Base-by-base conservation (phyloP, 371 early-diverging fungal species). In the Basidiobolus meristosporus region DNA sequence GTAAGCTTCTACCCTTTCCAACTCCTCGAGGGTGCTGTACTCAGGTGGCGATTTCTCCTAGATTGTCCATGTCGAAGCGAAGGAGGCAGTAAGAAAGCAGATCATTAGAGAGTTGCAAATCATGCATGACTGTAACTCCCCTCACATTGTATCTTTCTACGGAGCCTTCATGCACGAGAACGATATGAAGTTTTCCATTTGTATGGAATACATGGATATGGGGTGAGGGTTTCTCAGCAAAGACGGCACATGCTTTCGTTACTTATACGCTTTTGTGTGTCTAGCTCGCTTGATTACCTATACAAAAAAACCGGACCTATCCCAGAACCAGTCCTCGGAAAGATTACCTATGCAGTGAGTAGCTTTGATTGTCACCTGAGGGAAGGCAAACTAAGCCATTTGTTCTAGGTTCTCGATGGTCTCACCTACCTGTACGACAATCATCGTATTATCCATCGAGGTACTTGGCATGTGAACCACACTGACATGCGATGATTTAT, bases 121-220 rank as follows among this genome's bases (percentile, higher is more conserved):
- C 56, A 65, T 90, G 66, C 77, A 82, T 46, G 74, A 77, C 50
- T 90, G 90, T 58, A 72, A 79, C 48, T 75, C 76, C 29, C 67
- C 63, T 38, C 80, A 83, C 52, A 90, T 87, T 51, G 83, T 90
- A n/a, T 70, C 77, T 17, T 87, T 81, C 47, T 86, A 80, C 52
- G 90, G 90, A 21, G 86, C 90, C 16, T 90, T 77, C 50, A 64
- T 77, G 55, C 65, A 71, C 46, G 60, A 69, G 30, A 70, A 71
- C 10, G 80, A 82, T 58, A 73, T n/a, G n/a, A n/a, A n/a, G n/a
- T n/a, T 90, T 43, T 81, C 77, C 20, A 82, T 87, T 44, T 86
- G 86, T 65, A 84, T 90, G 85, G 90, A 87, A 55, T 83, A 72
- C 55, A 85, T 90, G 85, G 79, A 82, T 47, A 56, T 68, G 43